Conservation (phyloP, 805 yeast genomes). For the Hanseniaspora pseudoguilliermondii region DNA sequence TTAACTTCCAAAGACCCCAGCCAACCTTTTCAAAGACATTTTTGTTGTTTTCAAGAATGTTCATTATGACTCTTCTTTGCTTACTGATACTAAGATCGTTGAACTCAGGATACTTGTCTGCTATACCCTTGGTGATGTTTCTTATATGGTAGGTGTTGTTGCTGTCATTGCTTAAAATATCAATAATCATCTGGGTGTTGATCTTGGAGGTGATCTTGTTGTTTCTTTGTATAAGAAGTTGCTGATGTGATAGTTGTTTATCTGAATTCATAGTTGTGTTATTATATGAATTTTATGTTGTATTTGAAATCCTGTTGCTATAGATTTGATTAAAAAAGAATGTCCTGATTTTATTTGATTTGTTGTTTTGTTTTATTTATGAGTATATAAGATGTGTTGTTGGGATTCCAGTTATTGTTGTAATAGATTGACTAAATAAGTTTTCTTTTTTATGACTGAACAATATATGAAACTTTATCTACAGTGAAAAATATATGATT, state of each 20-base stretch:
- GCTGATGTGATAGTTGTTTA: constrained; percentile 4
- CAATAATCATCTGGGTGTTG: constrained; percentile 29
- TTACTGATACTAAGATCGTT: constrained; percentile 70
- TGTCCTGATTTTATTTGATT: no score
- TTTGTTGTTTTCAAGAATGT: constrained; percentile 67
- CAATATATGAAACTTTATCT: no score
- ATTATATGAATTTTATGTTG: not conserved
- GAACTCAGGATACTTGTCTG: constrained; percentile 64
- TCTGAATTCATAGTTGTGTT: not conserved
- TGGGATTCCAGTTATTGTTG: no score
- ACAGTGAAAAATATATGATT: no score
- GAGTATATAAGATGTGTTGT: no score
- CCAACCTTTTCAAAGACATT: constrained; percentile 77
- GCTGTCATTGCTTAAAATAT: constrained; percentile 26
- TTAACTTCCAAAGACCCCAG: constrained; percentile 88
- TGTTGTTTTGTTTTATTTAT: no score
- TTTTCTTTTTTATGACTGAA: no score
- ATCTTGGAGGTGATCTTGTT: constrained; percentile 11
- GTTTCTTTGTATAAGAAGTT: constrained; percentile 9
- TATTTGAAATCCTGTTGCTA: no score
- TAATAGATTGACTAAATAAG: no score
- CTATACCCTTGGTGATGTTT: constrained; percentile 68
- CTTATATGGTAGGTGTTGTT: constrained; percentile 41
- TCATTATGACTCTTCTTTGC: constrained; percentile 80
- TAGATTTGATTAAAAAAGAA: no score